Conservation (phyloP, 1,139 yeast genomes). For the Blastobotrys buckinghamii region DNA sequence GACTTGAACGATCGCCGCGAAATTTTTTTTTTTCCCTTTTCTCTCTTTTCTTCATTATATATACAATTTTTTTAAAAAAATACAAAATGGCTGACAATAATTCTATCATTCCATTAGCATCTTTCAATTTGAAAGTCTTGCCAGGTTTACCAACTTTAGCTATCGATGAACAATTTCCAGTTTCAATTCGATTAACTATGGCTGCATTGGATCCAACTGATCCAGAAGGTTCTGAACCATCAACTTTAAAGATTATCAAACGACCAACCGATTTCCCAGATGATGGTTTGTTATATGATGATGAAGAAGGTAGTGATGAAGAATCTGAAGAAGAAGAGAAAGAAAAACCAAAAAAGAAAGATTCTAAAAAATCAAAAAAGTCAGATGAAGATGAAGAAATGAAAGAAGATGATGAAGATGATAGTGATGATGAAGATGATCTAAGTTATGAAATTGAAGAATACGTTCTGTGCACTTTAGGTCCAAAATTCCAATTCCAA, state of each 20-base stretch:
- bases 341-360: conserved; percentile 33
- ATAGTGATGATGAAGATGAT: conserved; percentile 46
- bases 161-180: conserved; percentile 77
- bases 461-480: conserved; percentile 79
- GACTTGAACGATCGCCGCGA: conserved; percentile 2
- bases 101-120: conserved; percentile 61
- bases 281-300: conserved; percentile 43
- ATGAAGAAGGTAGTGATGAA: conserved; percentile 47
- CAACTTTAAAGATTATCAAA: conserved; percentile 85
- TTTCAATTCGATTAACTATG: conserved; percentile 84
- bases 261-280: conserved; percentile 51
- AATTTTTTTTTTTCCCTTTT: conserved; percentile 4
- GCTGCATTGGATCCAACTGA: conserved; percentile 91
- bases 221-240: conserved; percentile 72
- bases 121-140: conserved; percentile 74
- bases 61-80: not conserved
- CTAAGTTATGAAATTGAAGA: conserved; percentile 69
- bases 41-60: not conserved
- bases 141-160: conserved; percentile 89
- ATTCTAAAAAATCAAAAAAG: conserved; percentile 17
- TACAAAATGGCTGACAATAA: conserved; percentile 10
- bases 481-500: conserved; percentile 75
- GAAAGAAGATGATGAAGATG: conserved; percentile 39
- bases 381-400: conserved; percentile 20
- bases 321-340: conserved; percentile 47